Conservation (phyloP, 331 rosid species). For the Quercus lobata region DNA sequence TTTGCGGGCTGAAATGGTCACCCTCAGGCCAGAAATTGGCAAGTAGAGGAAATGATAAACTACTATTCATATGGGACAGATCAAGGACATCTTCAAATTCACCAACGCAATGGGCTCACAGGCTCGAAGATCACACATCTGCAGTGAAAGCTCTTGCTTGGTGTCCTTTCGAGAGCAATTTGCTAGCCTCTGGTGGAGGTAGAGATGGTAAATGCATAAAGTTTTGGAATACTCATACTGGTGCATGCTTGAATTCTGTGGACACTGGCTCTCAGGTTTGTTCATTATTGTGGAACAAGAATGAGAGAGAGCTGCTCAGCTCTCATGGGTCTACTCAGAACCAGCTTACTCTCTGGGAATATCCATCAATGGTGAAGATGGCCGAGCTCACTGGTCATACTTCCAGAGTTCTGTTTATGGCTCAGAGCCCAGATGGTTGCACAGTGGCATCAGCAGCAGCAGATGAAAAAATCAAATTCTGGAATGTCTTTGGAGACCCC, state of each 20-base stretch:
- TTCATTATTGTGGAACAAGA: too few relatives aligned
- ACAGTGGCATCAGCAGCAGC: slow-evolving; percentile 78
- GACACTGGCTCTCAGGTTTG: too few relatives aligned
- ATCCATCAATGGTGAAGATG: too few relatives aligned
- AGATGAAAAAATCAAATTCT: slow-evolving; percentile 46
- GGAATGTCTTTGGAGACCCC: too few relatives aligned
- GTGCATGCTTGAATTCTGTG: too few relatives aligned
- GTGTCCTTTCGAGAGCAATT: slow-evolving; percentile 84
- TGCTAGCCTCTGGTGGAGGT: slow-evolving; percentile 66
- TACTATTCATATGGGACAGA: slow-evolving; percentile 56
- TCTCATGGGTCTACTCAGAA: too few relatives aligned
- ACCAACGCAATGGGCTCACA: slow-evolving; percentile 73
- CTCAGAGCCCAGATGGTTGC: slow-evolving; percentile 82
- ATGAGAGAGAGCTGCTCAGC: too few relatives aligned
- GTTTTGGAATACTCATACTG: too few relatives aligned
- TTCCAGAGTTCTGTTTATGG: too few relatives aligned
- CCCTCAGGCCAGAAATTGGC: slow-evolving; percentile 48
- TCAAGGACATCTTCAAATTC: slow-evolving; percentile 53
- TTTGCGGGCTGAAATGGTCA: slow-evolving; percentile 65
- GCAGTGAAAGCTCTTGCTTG: slow-evolving; percentile 84
- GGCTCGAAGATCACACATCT: slow-evolving; percentile 81
- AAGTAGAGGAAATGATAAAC: slow-evolving; percentile 56
- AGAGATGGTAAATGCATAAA: too few relatives aligned
- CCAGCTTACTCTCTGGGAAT: too few relatives aligned
- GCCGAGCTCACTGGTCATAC: too few relatives aligned